Evolutionary conservation across 1,284 basidiomycete genomes (phyloP), one percentile per base, ranked within the genome.

Genomic region (Cerioporus squamosus): DNA sequence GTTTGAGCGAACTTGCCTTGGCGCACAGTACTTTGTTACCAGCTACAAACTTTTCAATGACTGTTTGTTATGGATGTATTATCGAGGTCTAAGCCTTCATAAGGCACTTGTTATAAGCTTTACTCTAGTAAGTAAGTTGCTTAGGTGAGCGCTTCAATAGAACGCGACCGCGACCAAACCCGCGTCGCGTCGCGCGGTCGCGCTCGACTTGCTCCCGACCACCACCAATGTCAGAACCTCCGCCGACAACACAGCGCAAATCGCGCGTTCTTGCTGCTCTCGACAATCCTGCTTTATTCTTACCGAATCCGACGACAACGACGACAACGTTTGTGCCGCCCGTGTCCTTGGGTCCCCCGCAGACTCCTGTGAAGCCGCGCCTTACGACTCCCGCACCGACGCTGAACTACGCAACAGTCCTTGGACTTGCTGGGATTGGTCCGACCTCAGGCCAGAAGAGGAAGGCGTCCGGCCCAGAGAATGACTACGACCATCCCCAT

Each of bases 251-350:
- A 8, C 55, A 59, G 22, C 55, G 62, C 9, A 58, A 55, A n/a
- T 66, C 64, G 5, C 64, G 66, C n/a, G 50, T 68, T 3, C 63
- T 68, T 2, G 66, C 66, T 23, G 64, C 66, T 0, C 63, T 68
- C 22, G 66, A 68, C 48, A 66, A 66, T 18, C 66, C 64, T 17
- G 43, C 54, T 8, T 53, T 68, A 12, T 48, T 64, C 38, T 48
- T 56, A 8, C 53, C 40, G 0, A 55, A 51, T 29, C 44, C 49
- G 18, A 40, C 38, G 22, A 51, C 38, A 10, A 18, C 29, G 2
- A 8, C 53, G 22, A 5, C 40, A 0, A 10, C 55, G 17, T 14
- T 51, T 18, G 42, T 60, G 38, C 57, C 63, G 51, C 58, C 55
- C 44, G 40, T 23, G 17, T 54, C 62, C 62, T 61, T 49, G 53